These are phyloP conservation scores for Lachnum nothofagi DNA, from an alignment of 2,329 filamentous ascomycete genomes.

Conservation along the genomic window DNA sequence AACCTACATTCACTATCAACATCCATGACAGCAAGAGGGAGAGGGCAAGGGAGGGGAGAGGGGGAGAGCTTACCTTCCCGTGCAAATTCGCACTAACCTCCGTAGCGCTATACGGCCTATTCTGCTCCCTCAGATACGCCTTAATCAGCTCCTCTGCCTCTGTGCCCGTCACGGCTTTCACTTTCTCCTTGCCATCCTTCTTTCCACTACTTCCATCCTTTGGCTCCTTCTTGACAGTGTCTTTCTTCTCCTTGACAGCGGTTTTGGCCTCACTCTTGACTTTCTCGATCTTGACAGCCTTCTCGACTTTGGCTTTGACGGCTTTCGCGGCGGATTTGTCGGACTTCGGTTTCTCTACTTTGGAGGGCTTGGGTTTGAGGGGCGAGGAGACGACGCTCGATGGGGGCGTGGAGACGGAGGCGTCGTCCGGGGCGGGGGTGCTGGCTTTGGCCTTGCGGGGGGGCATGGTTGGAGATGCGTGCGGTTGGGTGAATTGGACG, in stretches of 20 bases:
- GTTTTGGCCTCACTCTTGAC: not conserved
- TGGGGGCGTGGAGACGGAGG: not conserved
- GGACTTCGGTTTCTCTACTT: conserved; percentile 17
- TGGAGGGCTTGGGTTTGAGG: conserved; percentile 20
- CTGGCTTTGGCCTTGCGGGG: not conserved
- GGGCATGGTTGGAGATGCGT: not conserved
- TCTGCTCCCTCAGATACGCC: conserved; percentile 35
- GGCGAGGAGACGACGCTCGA: conserved; percentile 1
- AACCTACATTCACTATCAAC: conserved; percentile 18
- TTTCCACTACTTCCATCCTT: not conserved
- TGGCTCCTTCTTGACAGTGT: conserved; percentile 11
- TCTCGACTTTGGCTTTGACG: conserved; percentile 6
- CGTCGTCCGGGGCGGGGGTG: not conserved
- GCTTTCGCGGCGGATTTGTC: not conserved
- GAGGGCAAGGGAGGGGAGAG: not conserved
- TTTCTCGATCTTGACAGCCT: conserved; percentile 7
- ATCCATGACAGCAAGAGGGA: not conserved
- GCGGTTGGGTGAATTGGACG: not conserved
- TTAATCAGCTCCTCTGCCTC: conserved; percentile 34
- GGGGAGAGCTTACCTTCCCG: conserved; percentile 42
- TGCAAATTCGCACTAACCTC: conserved; percentile 58
- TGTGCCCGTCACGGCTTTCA: conserved; percentile 26
- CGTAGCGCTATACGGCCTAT: conserved; percentile 40
- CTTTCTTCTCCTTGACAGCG: conserved; percentile 8
- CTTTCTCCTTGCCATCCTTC: conserved; percentile 31